Evolutionary conservation across 192 early-diverging fungal genomes (phyloP).

Genomic region (Coemansia sp.): DNA sequence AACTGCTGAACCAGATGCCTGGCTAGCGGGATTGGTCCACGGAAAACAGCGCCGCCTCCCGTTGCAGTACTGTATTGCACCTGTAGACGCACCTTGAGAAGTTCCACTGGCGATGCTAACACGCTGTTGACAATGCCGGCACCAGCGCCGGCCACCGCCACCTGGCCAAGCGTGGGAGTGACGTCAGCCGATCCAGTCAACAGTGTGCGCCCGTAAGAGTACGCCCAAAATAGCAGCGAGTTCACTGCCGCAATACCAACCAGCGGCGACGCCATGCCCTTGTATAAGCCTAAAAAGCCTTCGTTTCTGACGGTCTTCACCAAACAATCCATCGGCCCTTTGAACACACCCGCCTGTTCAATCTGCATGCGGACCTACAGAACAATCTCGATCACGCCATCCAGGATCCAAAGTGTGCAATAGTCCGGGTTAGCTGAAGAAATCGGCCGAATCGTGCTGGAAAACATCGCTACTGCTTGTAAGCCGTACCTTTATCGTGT

Average conservation of each 20-base stretch:
- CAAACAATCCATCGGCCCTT: conserved; percentile 77
- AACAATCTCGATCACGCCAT: conserved; percentile 16
- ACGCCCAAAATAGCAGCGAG: conserved; percentile 79
- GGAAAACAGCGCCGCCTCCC: conserved; percentile 9
- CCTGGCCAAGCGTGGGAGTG: conserved; percentile 61
- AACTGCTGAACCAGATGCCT: conserved; percentile 60
- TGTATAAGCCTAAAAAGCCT: conserved; percentile 71
- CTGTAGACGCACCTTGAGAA: conserved; percentile 92
- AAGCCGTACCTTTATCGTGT: conserved; percentile 70
- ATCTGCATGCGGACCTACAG: conserved; percentile 67
- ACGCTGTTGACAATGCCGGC: conserved; percentile 81
- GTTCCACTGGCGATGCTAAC: conserved; percentile 87
- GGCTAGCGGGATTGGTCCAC: conserved; percentile 68
- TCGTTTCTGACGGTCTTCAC: conserved; percentile 78
- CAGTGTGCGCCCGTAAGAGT: conserved; percentile 59
- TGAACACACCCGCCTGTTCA: conserved; percentile 56
- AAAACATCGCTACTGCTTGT: too few relatives aligned
- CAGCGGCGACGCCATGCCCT: conserved; percentile 82
- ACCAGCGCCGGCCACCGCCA: conserved; percentile 82
- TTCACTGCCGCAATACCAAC: conserved; percentile 82
- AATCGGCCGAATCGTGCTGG: too few relatives aligned
- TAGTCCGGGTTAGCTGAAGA: too few relatives aligned
- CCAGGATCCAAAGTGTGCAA: neutral
- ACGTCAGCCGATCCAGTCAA: conserved; percentile 50
- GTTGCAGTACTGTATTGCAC: conserved; percentile 63